Percentiles rank a stretch among this genome's conserved stretches.
Evolutionary conservation across 768 basidiomycete genomes (phyloP).

Genomic region (Boletus rex-veris): DNA sequence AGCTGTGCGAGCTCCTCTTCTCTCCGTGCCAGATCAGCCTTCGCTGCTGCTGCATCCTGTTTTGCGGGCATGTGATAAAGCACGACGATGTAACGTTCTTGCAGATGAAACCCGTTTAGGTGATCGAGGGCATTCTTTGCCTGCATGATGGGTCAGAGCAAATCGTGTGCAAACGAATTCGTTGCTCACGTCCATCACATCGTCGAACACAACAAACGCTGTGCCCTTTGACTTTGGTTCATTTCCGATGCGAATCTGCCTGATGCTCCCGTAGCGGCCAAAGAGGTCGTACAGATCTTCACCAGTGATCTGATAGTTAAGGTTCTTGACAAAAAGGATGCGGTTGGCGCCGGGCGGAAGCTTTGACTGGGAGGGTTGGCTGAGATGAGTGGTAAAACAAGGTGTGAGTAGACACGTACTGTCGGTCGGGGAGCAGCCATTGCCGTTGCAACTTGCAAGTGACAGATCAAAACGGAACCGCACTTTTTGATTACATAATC

Average conservation of each 20-base stretch:
- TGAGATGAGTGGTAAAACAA: not conserved
- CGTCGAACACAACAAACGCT: conserved; percentile 94
- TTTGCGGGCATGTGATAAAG: conserved; percentile 98
- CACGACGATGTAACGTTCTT: conserved; percentile 97
- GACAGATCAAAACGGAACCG: not conserved
- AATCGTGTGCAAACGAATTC: not conserved
- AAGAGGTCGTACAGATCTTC: conserved; percentile 97
- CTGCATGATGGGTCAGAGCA: conserved; percentile 39
- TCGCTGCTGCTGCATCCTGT: conserved; percentile 89
- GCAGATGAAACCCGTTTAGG: conserved; percentile 95
- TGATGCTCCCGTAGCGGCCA: conserved; percentile 93
- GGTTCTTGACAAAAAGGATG: conserved; percentile 89
- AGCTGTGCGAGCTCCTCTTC: conserved; percentile 87
- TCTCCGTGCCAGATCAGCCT: conserved; percentile 85
- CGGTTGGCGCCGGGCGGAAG: conserved; percentile 91
- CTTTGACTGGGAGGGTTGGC: conserved; percentile 51
- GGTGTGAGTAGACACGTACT: conserved; percentile 32
- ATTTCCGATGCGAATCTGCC: conserved; percentile 92
- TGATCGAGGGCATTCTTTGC: conserved; percentile 97
- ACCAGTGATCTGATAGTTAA: conserved; percentile 89
- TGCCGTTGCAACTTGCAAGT: not conserved
- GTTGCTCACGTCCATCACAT: conserved; percentile 85
- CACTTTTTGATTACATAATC: conserved; percentile 20
- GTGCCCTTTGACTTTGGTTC: conserved; percentile 92
- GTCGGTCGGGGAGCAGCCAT: conserved; percentile 74